phyloP scores from a whole-genome alignment of 345 rosid species.

The Heritiera littoralis region DNA sequence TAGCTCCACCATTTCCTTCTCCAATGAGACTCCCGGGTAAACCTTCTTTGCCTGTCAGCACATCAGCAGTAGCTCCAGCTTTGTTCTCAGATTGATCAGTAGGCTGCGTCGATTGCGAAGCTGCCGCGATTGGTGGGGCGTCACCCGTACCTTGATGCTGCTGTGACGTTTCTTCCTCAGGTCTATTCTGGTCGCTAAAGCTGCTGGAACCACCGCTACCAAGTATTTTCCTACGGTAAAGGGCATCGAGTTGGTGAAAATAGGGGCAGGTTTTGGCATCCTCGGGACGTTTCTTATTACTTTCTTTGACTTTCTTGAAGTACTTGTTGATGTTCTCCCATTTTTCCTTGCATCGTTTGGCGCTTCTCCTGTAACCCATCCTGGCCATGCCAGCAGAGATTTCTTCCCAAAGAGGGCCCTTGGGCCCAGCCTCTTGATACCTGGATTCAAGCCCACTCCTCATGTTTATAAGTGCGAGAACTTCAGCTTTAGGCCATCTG shows the following conservation, averaged over 20 bases:
- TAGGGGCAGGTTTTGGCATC: conserved; percentile 93
- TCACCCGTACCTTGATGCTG: conserved; percentile 29
- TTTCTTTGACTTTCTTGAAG: conserved; percentile 88
- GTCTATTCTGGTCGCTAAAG: conserved; percentile 26
- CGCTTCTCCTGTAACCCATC: conserved; percentile 64
- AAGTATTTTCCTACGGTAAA: conserved; percentile 57
- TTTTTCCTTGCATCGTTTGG: conserved; percentile 87
- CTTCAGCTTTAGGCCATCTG: conserved; percentile 83
- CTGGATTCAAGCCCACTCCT: conserved; percentile 63
- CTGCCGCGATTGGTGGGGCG: conserved; percentile 13
- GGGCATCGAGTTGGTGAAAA: conserved; percentile 77
- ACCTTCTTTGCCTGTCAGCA: conserved; percentile 25
- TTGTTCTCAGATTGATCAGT: conserved; percentile 23
- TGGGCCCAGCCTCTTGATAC: conserved; percentile 72
- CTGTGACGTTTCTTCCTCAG: conserved; percentile 22
- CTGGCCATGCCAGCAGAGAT: conserved; percentile 60
- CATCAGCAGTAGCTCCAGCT: conserved; percentile 23
- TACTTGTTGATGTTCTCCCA: conserved; percentile 96
- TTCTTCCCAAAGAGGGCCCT: conserved; percentile 88
- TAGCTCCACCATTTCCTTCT: conserved; percentile 42
- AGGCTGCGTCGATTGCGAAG: conserved; percentile 17
- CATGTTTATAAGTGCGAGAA: conserved; percentile 60
- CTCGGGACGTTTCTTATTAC: conserved; percentile 77
- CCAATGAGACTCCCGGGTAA: conserved; percentile 27
- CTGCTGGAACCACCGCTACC: conserved; percentile 29